Base-by-base conservation (phyloP, 1,284 basidiomycete genomes). In the Pseudozyma hubeiensis region DNA sequence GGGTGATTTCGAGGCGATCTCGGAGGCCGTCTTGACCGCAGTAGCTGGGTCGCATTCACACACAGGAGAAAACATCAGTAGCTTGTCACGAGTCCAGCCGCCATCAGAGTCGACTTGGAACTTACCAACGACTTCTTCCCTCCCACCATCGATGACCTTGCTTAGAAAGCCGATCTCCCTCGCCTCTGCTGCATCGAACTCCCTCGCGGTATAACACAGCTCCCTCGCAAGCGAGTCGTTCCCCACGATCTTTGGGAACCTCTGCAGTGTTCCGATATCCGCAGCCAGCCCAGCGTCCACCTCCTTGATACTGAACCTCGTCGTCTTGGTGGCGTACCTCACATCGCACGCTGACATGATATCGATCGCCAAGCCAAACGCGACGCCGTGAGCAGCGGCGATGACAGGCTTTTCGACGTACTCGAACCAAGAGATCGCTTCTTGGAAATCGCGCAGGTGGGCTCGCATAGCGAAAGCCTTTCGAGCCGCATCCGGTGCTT, bases 201-300 rank as follows among this genome's bases (percentile, higher is more conserved):
- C 85, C 7, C 92, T 87, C 1, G 89, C 91, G 0, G 93, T 93
- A 79, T 92, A 90, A 0, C 92, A 91, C 9, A 96, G 87, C 85
- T 97, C 94, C 53, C 90, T 87, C 0, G 90, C 87, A n/a, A 92
- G 87, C 7, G 91, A 92, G 37, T 90, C 88, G 85, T 94, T 95
- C 0, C 90, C 92, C 0, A 90, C 89, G 46, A 92, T 88, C 81
- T 93, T 93, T 0, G 92, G 93, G 33, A 96, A 87, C 41, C 91
- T 90, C 35, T 94, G 92, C 14, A 98, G 88, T 0, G 93, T 91
- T 3, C 94, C 94, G 50, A 96, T 91, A 83, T 97, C 94, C 2
- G 94, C 92, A 3, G 94, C 93, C 0, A 97, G 87, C 0, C 93
- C 94, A 8, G 94, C 89, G 79, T 94, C 93, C 8, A 94, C 91